A percentile compares a stretch with the other conserved stretches of the same genome.
phyloP scores from a whole-genome alignment of 345 rosid genomes.

The Jatropha curcas region DNA sequence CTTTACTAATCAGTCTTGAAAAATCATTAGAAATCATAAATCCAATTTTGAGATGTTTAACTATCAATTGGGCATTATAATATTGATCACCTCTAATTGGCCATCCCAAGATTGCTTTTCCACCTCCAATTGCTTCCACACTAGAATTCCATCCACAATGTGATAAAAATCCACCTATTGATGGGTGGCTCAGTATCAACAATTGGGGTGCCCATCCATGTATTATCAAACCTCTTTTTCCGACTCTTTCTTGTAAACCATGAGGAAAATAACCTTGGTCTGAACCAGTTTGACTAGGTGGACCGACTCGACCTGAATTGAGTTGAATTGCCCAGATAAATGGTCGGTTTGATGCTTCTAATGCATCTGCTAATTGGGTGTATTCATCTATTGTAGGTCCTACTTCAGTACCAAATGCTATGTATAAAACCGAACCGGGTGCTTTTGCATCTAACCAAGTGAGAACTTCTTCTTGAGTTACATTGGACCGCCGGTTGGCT shows the following conservation, averaged over 20 bases:
- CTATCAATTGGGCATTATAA: conserved; percentile 45
- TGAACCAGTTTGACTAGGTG: conserved; percentile 2
- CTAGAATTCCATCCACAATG: conserved; percentile 67
- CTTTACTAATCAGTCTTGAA: conserved; percentile 23
- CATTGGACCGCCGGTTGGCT: conserved; percentile 26
- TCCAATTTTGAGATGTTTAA: conserved; percentile 40
- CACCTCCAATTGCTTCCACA: conserved; percentile 48
- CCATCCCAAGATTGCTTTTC: conserved; percentile 51
- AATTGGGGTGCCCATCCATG: conserved; percentile 55
- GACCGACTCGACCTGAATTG: conserved; percentile 19
- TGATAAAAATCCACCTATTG: conserved; percentile 48
- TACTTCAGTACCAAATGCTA: conserved; percentile 44
- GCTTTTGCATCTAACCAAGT: conserved; percentile 43
- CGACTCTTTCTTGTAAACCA: conserved; percentile 23
- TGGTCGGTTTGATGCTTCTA: conserved; percentile 18
- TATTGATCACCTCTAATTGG: conserved; percentile 57
- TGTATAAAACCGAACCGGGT: conserved; percentile 38
- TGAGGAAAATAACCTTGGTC: conserved; percentile 16
- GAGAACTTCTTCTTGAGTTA: conserved; percentile 33
- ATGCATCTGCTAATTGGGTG: conserved; percentile 22
- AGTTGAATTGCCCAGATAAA: conserved; percentile 36
- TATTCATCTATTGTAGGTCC: conserved; percentile 36
- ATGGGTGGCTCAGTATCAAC: conserved; percentile 48
- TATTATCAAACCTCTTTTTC: conserved; percentile 40
- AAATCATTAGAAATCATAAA: conserved; percentile 26